Conservation (phyloP, 345 rosid genomes). For the Aquilaria sinensis region DNA sequence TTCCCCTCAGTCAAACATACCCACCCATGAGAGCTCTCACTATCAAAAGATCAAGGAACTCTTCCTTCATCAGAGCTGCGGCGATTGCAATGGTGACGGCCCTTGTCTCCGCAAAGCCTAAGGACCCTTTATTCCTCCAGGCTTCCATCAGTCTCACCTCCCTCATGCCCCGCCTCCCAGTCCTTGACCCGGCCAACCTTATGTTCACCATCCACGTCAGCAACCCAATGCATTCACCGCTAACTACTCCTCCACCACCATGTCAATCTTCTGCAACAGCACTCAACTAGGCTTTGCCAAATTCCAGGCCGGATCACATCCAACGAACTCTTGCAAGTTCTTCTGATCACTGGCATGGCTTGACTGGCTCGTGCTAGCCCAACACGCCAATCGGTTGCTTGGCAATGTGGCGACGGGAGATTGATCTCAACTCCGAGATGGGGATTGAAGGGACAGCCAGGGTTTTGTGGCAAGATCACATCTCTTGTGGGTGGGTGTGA, state of each 20-base stretch:
- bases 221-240: constrained; percentile 69
- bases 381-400: constrained; percentile 59
- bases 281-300: constrained; percentile 58
- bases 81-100: constrained; percentile 45
- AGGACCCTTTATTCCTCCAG: constrained; percentile 77
- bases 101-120: constrained; percentile 48
- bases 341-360: constrained; percentile 65
- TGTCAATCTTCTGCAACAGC: constrained; percentile 94
- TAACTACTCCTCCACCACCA: constrained; percentile 65
- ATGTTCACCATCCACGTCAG: constrained; percentile 76
- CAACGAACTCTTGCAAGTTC: constrained; percentile 53
- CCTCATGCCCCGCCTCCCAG: constrained; percentile 62
- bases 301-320: constrained; percentile 67
- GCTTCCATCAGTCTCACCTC: constrained; percentile 70
- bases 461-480: constrained; percentile 77
- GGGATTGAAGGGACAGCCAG: constrained; percentile 64
- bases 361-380: constrained; percentile 70
- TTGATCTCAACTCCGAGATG: constrained; percentile 65
- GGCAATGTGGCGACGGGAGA: constrained; percentile 72
- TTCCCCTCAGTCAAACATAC: no score
- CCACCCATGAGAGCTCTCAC: no score
- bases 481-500: no score
- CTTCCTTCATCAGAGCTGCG: constrained; percentile 65
- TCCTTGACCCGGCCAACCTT: constrained; percentile 57
- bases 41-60: constrained; percentile 26